Evolutionary conservation across 2,329 filamentous ascomycete genomes (phyloP), one percentile per base, ranked within the genome.

Genomic region (Alternaria conjuncta): DNA sequence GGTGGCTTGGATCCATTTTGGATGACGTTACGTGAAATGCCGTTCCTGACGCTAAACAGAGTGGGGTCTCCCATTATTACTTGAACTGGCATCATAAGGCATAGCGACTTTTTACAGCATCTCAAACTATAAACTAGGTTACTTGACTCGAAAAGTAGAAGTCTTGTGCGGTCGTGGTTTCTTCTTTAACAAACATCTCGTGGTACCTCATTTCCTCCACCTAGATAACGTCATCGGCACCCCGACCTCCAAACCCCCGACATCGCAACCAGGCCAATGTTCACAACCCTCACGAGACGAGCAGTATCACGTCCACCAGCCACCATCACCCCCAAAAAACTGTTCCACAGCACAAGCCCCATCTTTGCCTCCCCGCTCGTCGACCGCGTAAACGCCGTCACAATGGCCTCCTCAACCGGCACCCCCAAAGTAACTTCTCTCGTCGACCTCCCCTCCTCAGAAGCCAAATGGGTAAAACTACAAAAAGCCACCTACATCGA

Each of bases 401-500:
- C 51, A 50, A 71, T 66, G 61, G 49, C 56, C 45, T 61, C 63
- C 11, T 45, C 25, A 7, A 56, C 46, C 36, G 55, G 55, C 51
- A 67, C 58, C 21, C 67, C 71, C 13, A 68, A 68, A 50, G 61
- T 74, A 20, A 72, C 69, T n/a, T 60, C 70, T 6, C 61, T 72
- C 41, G 64, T 60, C 6, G 67, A 70, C 55, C 73, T 75, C 55
- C 59, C 73, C 54, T 70, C 69, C 26, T 54, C 64, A 4, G 66
- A 71, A 13, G 72, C 72, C 21, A 74, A 73, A 73, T 75, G 73
- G 73, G 45, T 75, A 26, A 71, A 73, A 20, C 61, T 75, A 20
- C 71, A 85, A 68, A 80, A 78, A 66, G 76, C 74, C 4, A 78
- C 75, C 49, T 93, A 92, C 77, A 81, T 82, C 64, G 90, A 92